Evolutionary conservation across 495 filamentous ascomycete genomes (phyloP).

Genomic region (Chaetomium cochliodes): DNA sequence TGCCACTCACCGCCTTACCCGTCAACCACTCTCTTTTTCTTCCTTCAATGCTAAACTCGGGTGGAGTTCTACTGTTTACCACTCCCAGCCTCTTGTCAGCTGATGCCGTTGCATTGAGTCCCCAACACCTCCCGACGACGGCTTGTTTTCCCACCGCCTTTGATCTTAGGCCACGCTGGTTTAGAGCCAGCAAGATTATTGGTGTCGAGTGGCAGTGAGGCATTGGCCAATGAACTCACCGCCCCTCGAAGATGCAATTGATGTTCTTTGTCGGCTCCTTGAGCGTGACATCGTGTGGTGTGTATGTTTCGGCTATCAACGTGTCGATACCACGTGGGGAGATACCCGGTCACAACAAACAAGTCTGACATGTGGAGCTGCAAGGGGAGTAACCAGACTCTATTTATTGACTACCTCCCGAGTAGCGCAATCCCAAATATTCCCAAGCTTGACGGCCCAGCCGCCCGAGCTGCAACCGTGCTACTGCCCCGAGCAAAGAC

Average conservation of each 20-base stretch:
- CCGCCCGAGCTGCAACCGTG: too few species aligned
- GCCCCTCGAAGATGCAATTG: not conserved
- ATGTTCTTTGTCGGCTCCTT: not conserved
- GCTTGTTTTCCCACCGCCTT: not conserved
- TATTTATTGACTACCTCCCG: too few species aligned
- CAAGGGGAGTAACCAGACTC: too few species aligned
- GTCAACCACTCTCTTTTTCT: not conserved
- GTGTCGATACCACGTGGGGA: not conserved
- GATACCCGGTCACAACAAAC: too few species aligned
- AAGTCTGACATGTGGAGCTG: too few species aligned
- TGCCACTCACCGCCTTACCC: conserved; percentile 11
- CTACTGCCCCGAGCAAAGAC: too few species aligned
- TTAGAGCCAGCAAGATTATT: not conserved
- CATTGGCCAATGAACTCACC: conserved; percentile 1
- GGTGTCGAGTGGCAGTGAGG: not conserved
- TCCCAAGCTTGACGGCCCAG: too few species aligned
- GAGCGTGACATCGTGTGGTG: not conserved
- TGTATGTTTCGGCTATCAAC: not conserved
- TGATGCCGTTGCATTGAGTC: not conserved
- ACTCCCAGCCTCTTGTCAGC: conserved; percentile 3
- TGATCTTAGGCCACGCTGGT: not conserved
- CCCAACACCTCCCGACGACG: not conserved
- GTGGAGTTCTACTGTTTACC: not conserved
- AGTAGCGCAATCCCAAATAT: too few species aligned
- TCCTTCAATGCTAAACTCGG: too few species aligned